A percentile compares a stretch with the other conserved stretches of the same genome.
phyloP scores from a whole-genome alignment of 345 rosid genomes.

The Orychophragmus violaceus region DNA sequence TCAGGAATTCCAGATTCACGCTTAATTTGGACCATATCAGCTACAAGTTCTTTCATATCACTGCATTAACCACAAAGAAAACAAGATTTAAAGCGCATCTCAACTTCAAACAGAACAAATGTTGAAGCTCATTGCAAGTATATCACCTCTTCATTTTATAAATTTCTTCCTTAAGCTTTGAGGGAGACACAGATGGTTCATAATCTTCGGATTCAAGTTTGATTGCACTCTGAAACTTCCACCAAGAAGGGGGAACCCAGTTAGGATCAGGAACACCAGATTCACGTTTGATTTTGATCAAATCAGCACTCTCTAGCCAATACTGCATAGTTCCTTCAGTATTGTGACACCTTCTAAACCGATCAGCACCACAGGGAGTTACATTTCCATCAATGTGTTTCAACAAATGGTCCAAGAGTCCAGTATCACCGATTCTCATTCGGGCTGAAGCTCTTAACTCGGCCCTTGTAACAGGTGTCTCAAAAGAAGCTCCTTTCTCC shows the following conservation, averaged over 20 bases:
- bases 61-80: slow-evolving; percentile 33
- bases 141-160: slow-evolving; percentile 50
- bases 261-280: slow-evolving; percentile 57
- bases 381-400: slow-evolving; percentile 88
- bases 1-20: slow-evolving; percentile 58
- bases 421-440: slow-evolving; percentile 75
- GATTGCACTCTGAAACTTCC: slow-evolving; percentile 36
- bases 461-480: slow-evolving; percentile 55
- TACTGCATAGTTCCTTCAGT: slow-evolving; percentile 75
- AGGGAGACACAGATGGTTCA: slow-evolving; percentile 40
- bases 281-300: slow-evolving; percentile 50
- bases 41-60: slow-evolving; percentile 45
- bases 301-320: slow-evolving; percentile 88
- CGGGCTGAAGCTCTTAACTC: slow-evolving; percentile 62
- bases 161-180: slow-evolving; percentile 48
- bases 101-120: not conserved
- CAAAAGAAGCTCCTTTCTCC: slow-evolving; percentile 66
- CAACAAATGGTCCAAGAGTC: slow-evolving; percentile 84
- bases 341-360: slow-evolving; percentile 81
- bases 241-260: slow-evolving; percentile 57
- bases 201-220: not conserved
- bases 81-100: not conserved
- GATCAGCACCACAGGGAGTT: slow-evolving; percentile 73
- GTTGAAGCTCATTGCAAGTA: not conserved
- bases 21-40: slow-evolving; percentile 50